Conservation (phyloP, 805 yeast genomes). For the Kazachstania africana region DNA sequence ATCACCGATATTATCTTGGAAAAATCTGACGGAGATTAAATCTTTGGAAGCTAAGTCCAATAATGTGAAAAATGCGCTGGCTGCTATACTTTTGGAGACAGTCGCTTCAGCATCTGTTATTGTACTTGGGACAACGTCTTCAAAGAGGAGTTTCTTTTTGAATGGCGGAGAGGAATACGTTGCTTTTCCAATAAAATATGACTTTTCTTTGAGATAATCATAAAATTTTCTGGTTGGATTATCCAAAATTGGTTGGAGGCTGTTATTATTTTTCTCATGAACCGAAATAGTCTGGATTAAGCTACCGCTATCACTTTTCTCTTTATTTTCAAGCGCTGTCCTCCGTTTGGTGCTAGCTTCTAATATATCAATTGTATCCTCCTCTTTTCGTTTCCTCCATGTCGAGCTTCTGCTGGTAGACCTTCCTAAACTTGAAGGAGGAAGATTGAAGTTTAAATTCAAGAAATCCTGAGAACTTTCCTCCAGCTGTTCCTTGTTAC, state of each 20-base stretch:
- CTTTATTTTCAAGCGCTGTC: too few relatives aligned
- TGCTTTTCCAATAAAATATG: slow-evolving; percentile 11
- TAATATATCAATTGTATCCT: slow-evolving; percentile 8
- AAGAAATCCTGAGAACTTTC: slow-evolving; percentile 6
- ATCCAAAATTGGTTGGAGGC: slow-evolving; percentile 9
- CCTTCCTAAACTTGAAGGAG: slow-evolving; percentile 25
- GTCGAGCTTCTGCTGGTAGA: slow-evolving; percentile 8
- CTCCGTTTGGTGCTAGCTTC: slow-evolving; percentile 7
- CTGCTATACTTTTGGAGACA: slow-evolving; percentile 17
- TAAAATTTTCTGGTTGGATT: slow-evolving; percentile 20
- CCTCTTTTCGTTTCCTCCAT: neutral
- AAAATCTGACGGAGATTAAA: slow-evolving; percentile 3
- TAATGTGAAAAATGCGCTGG: slow-evolving; percentile 23
- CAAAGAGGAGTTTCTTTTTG: slow-evolving; percentile 14
- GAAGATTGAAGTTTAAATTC: slow-evolving; percentile 17
- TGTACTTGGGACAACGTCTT: slow-evolving; percentile 20
- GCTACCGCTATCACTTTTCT: neutral
- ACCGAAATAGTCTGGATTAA: too few relatives aligned
- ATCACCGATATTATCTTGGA: neutral
- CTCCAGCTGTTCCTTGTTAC: neutral
- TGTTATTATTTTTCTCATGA: neutral
- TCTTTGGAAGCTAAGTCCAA: slow-evolving; percentile 20
- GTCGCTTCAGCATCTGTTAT: slow-evolving; percentile 2
- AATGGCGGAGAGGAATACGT: slow-evolving; percentile 11
- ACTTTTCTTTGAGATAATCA: slow-evolving; percentile 18